Percentiles rank a stretch among this genome's conserved stretches.
These are phyloP conservation scores for Davidsoniella neocaledoniae DNA, from an alignment of 2,329 filamentous ascomycete genomes.

Conservation along the genomic window DNA sequence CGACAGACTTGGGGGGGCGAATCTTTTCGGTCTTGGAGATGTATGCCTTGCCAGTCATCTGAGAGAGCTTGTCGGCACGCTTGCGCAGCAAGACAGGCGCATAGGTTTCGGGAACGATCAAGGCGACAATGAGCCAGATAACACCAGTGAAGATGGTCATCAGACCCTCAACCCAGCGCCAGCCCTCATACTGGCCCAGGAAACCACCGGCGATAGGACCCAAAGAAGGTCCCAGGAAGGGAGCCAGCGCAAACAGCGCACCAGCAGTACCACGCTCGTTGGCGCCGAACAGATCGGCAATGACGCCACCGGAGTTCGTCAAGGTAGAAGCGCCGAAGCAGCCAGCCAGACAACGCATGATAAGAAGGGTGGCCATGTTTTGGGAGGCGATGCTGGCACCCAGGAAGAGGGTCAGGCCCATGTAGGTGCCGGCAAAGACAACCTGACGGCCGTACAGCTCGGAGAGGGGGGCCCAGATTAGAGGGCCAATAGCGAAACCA, in stretches of 20 bases:
- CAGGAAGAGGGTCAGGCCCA: slow-evolving; percentile 43
- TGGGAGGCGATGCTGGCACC: slow-evolving; percentile 39
- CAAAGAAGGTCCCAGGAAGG: slow-evolving; percentile 44
- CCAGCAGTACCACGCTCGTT: slow-evolving; percentile 39
- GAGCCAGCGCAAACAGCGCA: slow-evolving; percentile 42
- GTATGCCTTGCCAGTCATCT: slow-evolving; percentile 38
- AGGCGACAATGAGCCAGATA: slow-evolving; percentile 35
- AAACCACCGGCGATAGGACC: slow-evolving; percentile 48
- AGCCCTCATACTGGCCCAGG: slow-evolving; percentile 39
- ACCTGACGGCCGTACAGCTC: slow-evolving; percentile 46
- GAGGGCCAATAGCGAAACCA: slow-evolving; percentile 43
- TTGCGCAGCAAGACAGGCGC: slow-evolving; percentile 37
- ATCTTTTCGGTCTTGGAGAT: slow-evolving; percentile 30
- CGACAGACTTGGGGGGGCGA: slow-evolving; percentile 26
- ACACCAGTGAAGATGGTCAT: slow-evolving; percentile 43
- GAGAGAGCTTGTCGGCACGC: slow-evolving; percentile 33
- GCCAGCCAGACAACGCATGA: slow-evolving; percentile 54
- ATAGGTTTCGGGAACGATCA: slow-evolving; percentile 44
- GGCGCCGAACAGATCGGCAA: slow-evolving; percentile 45
- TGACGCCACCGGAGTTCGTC: slow-evolving; percentile 44
- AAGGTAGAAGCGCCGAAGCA: slow-evolving; percentile 45
- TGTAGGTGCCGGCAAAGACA: slow-evolving; percentile 42
- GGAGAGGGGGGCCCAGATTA: slow-evolving; percentile 49
- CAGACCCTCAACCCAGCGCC: slow-evolving; percentile 49
- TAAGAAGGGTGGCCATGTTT: slow-evolving; percentile 41